These are phyloP conservation scores for Azolla pinnata DNA, from an alignment of 75 land plant genomes.

Conservation along the genomic window DNA sequence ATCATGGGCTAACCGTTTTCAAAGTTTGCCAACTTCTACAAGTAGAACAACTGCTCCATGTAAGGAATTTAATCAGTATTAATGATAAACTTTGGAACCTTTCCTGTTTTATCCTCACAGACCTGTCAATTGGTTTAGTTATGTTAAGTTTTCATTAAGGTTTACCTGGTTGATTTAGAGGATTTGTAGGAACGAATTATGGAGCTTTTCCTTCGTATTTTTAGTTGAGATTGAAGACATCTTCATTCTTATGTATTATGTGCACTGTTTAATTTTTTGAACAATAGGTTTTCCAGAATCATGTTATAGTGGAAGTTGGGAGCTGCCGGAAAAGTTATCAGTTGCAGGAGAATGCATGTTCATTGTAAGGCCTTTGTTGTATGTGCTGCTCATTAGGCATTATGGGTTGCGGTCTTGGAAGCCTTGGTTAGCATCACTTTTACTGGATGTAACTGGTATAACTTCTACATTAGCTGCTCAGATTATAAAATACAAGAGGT, in stretches of 20 bases:
- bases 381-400: constrained; percentile 71
- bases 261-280: no score
- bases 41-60: background rate
- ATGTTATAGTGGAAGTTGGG: background rate
- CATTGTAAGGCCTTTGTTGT: constrained; percentile 75
- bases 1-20: constrained; percentile 19
- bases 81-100: background rate
- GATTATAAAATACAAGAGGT: background rate
- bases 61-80: background rate
- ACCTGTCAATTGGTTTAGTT: no score
- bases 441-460: constrained; percentile 55
- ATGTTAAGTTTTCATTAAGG: no score
- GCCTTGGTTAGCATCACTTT: constrained; percentile 79
- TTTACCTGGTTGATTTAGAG: no score
- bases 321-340: constrained; percentile 33
- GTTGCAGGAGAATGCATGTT: constrained; percentile 54
- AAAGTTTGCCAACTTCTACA: no score
- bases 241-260: no score
- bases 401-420: constrained; percentile 81
- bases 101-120: no score
- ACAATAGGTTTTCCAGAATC: background rate
- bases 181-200: no score
- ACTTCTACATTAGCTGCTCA: constrained; percentile 33
- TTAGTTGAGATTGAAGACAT: no score
- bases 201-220: no score